phyloP scores from a whole-genome alignment of 345 rosid genomes.

The Heritiera littoralis region DNA sequence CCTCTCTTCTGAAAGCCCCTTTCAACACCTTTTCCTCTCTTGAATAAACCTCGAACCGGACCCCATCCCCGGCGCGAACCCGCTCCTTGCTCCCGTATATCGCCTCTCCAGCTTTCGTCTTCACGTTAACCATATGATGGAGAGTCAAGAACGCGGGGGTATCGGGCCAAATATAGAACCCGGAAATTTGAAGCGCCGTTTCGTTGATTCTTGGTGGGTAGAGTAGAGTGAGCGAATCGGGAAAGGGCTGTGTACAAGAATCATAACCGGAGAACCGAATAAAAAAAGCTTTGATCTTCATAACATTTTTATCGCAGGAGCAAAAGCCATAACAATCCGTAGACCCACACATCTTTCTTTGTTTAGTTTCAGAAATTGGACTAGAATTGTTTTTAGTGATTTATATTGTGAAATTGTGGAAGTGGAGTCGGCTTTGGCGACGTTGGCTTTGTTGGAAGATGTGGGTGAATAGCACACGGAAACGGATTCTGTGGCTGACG shows the following conservation, averaged over 20 bases:
- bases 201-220: constrained; percentile 67
- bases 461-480: not conserved
- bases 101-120: constrained; percentile 35
- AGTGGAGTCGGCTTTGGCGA: not conserved
- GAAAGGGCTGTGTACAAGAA: constrained; percentile 20
- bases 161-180: constrained; percentile 63
- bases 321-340: constrained; percentile 37
- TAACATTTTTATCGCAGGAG: constrained; percentile 23
- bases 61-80: constrained; percentile 56
- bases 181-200: constrained; percentile 50
- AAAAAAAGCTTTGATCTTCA: constrained; percentile 61
- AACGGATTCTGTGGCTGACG: not conserved
- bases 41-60: constrained; percentile 68
- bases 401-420: not conserved
- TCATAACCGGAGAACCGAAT: constrained; percentile 47
- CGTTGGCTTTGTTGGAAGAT: not conserved
- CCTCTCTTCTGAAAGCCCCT: constrained; percentile 57
- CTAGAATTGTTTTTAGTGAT: not conserved
- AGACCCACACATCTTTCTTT: constrained; percentile 57
- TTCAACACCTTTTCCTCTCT: constrained; percentile 60
- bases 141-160: constrained; percentile 63
- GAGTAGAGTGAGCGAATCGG: constrained; percentile 66
- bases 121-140: constrained; percentile 46
- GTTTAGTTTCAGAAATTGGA: not conserved
- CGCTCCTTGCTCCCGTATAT: constrained; percentile 63